These are phyloP conservation scores for Phaeolepiota aurea DNA, from an alignment of 768 basidiomycete species.

Conservation along the genomic window DNA sequence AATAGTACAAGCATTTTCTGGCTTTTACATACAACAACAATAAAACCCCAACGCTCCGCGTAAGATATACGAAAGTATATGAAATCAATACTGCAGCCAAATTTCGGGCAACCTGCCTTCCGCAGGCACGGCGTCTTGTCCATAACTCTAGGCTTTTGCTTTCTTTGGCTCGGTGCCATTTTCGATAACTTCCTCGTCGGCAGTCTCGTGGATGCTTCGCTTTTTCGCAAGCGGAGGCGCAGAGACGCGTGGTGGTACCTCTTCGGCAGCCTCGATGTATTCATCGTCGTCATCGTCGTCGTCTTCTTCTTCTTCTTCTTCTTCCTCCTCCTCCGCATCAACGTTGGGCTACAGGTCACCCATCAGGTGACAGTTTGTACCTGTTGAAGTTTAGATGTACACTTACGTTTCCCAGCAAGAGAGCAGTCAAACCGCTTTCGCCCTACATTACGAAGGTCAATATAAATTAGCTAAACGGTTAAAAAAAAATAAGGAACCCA, in stretches of 20 bases:
- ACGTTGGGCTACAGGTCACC: slow-evolving; percentile 4
- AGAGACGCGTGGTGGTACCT: too few relatives aligned
- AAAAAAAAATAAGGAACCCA: too few relatives aligned
- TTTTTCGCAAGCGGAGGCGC: slow-evolving; percentile 18
- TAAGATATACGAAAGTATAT: background rate
- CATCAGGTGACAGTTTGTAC: background rate
- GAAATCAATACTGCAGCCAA: too few relatives aligned
- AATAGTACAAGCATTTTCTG: slow-evolving; percentile 6
- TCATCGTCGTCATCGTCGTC: slow-evolving; percentile 9
- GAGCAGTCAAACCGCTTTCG: slow-evolving; percentile 2
- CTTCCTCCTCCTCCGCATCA: slow-evolving; percentile 1
- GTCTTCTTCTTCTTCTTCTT: slow-evolving; percentile 4
- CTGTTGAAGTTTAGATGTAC: background rate
- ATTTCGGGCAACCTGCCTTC: too few relatives aligned
- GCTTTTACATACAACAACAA: slow-evolving; percentile 1
- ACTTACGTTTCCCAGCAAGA: slow-evolving; percentile 7
- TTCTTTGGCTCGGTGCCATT: slow-evolving; percentile 20
- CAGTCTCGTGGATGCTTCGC: slow-evolving; percentile 24
- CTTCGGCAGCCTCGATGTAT: too few relatives aligned
- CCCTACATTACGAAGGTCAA: too few relatives aligned
- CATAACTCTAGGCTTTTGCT: slow-evolving; percentile 24
- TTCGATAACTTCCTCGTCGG: slow-evolving; percentile 15
- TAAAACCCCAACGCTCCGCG: background rate
- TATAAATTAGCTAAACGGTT: too few relatives aligned
- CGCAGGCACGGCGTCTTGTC: too few relatives aligned